phyloP scores from a whole-genome alignment of 108 stramenopile genomes.

The Cyclostephanos tholiformis region DNA sequence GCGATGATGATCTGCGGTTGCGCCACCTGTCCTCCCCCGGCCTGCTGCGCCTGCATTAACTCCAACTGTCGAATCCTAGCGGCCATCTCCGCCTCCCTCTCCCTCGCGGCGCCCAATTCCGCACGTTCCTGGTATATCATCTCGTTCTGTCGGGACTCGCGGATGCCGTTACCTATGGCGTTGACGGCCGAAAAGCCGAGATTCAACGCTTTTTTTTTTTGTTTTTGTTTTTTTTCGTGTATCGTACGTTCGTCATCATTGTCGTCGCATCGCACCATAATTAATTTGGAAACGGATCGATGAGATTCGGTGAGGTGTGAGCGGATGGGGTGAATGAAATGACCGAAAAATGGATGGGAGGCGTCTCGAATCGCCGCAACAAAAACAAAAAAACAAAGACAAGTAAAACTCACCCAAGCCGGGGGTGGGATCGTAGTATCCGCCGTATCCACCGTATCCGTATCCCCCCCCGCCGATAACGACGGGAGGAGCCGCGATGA shows the following conservation, averaged over 20 bases:
- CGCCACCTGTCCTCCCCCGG: not conserved
- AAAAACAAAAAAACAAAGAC: too few species aligned
- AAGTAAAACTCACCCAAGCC: constrained; percentile 29
- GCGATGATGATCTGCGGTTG: constrained; percentile 12
- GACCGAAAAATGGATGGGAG: too few species aligned
- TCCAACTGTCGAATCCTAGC: constrained; percentile 44
- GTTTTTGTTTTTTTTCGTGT: too few species aligned
- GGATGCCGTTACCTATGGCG: constrained; percentile 47
- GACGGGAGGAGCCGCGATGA: constrained; percentile 25
- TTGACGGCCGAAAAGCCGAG: constrained; percentile 41
- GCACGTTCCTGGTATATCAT: constrained; percentile 40
- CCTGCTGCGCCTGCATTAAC: constrained; percentile 45
- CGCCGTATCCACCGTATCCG: constrained; percentile 39
- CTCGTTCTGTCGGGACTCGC: constrained; percentile 48
- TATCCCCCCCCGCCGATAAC: constrained; percentile 43
- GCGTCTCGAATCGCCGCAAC: too few species aligned
- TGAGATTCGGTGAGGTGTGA: too few species aligned
- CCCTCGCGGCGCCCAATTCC: constrained; percentile 29
- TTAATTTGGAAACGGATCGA: too few species aligned
- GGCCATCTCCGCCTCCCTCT: constrained; percentile 47
- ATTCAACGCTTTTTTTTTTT: constrained; percentile 25
- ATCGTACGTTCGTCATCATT: too few species aligned
- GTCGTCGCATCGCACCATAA: too few species aligned
- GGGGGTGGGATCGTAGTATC: constrained; percentile 45
- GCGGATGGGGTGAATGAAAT: too few species aligned